A percentile compares a stretch with the other conserved stretches of the same genome.
phyloP scores from a whole-genome alignment of 768 basidiomycete species.

The Russula dissimulans region DNA sequence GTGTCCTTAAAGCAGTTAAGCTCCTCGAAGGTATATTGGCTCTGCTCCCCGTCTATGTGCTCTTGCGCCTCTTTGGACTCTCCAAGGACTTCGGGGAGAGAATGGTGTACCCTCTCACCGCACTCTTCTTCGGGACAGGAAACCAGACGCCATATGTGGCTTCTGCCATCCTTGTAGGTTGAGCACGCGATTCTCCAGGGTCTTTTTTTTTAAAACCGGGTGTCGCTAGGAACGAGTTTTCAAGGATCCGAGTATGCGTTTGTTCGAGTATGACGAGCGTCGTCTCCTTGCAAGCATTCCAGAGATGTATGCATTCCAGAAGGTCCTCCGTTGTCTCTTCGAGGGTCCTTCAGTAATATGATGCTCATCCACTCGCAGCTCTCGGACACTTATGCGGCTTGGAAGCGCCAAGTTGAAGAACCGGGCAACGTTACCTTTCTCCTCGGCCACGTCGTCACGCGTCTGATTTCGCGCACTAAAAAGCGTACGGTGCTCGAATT shows the following conservation, averaged over 20 bases:
- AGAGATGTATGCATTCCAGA: conserved; percentile 31
- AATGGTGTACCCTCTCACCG: conserved; percentile 31
- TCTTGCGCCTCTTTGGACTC: conserved; percentile 30
- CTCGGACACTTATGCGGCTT: conserved; percentile 26
- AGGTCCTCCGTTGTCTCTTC: conserved; percentile 17
- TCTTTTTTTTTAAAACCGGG: neutral
- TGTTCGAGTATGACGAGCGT: conserved; percentile 29
- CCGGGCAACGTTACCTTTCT: conserved; percentile 24
- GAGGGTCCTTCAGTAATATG: neutral
- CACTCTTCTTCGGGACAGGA: conserved; percentile 31
- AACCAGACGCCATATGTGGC: conserved; percentile 33
- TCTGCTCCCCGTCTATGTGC: conserved; percentile 28
- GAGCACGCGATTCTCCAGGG: neutral
- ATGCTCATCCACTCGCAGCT: conserved; percentile 14
- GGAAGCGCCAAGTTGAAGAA: conserved; percentile 23
- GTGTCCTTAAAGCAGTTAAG: conserved; percentile 27
- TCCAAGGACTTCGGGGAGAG: conserved; percentile 30
- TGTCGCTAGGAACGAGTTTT: conserved; percentile 27
- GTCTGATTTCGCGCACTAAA: conserved; percentile 19
- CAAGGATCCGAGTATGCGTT: conserved; percentile 29
- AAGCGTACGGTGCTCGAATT: conserved; percentile 23
- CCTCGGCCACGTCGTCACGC: conserved; percentile 23
- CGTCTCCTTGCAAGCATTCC: conserved; percentile 29
- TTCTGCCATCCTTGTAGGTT: conserved; percentile 25
- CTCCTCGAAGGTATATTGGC: conserved; percentile 27